Evolutionary conservation across 1,139 yeast genomes (phyloP).

Genomic region (Yamadazyma dendronema): DNA sequence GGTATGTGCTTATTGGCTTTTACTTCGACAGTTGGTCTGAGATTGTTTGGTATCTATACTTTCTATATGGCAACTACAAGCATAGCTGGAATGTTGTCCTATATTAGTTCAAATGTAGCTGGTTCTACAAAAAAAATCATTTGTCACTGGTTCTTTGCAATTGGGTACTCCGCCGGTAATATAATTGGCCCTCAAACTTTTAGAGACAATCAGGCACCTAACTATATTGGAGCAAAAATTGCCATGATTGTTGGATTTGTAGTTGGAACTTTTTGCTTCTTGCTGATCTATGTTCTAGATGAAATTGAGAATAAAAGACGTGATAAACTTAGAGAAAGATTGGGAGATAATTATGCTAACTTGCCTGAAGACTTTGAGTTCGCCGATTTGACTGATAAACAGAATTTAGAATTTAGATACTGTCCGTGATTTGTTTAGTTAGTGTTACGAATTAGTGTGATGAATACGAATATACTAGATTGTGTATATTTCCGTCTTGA

Average conservation of each 20-base stretch:
- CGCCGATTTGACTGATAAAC: slow-evolving; percentile 62
- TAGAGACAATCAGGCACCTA: slow-evolving; percentile 52
- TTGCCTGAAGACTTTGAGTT: slow-evolving; percentile 44
- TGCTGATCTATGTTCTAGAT: not conserved
- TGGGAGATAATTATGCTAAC: slow-evolving; percentile 8
- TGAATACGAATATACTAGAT: too few species aligned
- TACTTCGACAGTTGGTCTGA: not conserved
- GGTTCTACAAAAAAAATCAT: slow-evolving; percentile 23
- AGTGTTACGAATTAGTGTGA: too few species aligned
- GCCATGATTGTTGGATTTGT: slow-evolving; percentile 29
- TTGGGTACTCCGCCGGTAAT: slow-evolving; percentile 66
- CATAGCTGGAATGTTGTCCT: slow-evolving; percentile 1
- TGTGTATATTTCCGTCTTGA: too few species aligned
- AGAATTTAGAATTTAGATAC: slow-evolving; percentile 63
- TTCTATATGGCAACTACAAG: slow-evolving; percentile 2
- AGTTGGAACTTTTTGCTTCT: slow-evolving; percentile 15
- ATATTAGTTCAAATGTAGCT: slow-evolving; percentile 3
- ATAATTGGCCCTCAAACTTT: slow-evolving; percentile 70
- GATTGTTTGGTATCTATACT: slow-evolving; percentile 3
- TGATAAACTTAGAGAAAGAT: slow-evolving; percentile 8
- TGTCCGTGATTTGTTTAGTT: slow-evolving; percentile 1
- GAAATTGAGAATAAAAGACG: slow-evolving; percentile 3
- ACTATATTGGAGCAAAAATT: slow-evolving; percentile 46
- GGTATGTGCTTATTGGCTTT: slow-evolving; percentile 3
- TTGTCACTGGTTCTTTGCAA: slow-evolving; percentile 18